These are phyloP conservation scores for Lasiodiplodia hormozganensis DNA, from an alignment of 2,329 filamentous ascomycete species.

Conservation along the genomic window DNA sequence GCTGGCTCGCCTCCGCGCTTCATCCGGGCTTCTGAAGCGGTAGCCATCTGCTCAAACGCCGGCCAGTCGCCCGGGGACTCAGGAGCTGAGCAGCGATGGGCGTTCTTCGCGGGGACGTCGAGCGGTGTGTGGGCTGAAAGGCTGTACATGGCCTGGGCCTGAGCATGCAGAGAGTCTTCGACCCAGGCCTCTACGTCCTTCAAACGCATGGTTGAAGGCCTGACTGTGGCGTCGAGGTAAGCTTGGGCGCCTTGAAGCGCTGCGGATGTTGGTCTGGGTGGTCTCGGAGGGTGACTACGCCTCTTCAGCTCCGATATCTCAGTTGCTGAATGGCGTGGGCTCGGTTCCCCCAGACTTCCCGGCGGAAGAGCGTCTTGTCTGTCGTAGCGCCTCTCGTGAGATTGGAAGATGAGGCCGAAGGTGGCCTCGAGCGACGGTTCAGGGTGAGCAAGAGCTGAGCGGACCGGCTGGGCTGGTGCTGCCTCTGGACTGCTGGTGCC, in stretches of 20 bases:
- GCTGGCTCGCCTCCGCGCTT: background rate
- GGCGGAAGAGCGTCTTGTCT: conserved; percentile 19
- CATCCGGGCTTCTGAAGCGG: background rate
- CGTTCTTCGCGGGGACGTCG: background rate
- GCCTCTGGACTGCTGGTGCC: background rate
- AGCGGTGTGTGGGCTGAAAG: background rate
- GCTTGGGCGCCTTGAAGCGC: conserved; percentile 5
- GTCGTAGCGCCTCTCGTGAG: conserved; percentile 10
- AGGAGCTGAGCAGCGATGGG: background rate
- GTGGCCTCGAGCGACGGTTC: conserved; percentile 12
- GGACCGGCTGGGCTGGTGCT: conserved; percentile 2
- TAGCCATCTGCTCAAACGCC: background rate
- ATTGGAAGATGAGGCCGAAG: conserved; percentile 25
- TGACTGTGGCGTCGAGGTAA: conserved; percentile 19
- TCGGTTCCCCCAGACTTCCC: no score
- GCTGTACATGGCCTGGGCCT: background rate
- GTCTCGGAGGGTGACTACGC: conserved; percentile 6
- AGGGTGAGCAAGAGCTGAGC: conserved; percentile 13
- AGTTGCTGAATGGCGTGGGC: background rate
- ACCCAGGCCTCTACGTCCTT: conserved; percentile 23
- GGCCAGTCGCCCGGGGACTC: background rate
- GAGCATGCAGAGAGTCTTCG: conserved; percentile 18
- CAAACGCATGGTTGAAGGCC: conserved; percentile 10
- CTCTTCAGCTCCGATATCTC: background rate
- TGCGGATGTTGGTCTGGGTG: conserved; percentile 11